A percentile compares a stretch with the other conserved stretches of the same genome.
These are phyloP conservation scores for Euphorbia peplus DNA, from an alignment of 345 rosid species.

Conservation along the genomic window DNA sequence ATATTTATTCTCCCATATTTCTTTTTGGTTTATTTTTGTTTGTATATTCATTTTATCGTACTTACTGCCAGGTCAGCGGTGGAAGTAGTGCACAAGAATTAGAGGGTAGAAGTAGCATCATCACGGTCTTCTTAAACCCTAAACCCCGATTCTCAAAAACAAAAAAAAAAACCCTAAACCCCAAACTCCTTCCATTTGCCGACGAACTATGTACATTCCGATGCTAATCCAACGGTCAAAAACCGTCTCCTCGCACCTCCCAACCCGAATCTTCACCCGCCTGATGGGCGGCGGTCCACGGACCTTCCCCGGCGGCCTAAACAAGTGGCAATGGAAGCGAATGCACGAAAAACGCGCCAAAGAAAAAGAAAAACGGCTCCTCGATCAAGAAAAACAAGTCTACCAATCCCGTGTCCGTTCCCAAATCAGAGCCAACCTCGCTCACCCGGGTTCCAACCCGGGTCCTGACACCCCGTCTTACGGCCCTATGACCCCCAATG, in stretches of 20 bases:
- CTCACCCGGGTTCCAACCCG: conserved; percentile 20
- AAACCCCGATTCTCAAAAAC: background rate
- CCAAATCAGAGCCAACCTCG: conserved; percentile 55
- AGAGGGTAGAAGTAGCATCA: no score
- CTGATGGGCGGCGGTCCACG: conserved; percentile 96
- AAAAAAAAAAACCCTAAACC: no score
- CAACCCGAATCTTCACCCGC: conserved; percentile 39
- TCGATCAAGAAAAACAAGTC: conserved; percentile 88
- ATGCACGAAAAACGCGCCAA: conserved; percentile 88
- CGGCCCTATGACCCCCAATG: conserved; percentile 54
- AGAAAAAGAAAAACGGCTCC: conserved; percentile 83
- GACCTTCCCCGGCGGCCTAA: conserved; percentile 86
- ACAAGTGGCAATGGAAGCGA: conserved; percentile 99
- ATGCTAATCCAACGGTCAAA: conserved; percentile 21
- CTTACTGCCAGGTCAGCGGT: no score
- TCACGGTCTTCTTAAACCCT: conserved; percentile 1
- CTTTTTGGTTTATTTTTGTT: no score
- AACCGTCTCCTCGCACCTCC: conserved; percentile 22
- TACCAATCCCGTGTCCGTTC: conserved; percentile 77
- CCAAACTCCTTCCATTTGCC: background rate
- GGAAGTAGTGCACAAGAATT: no score
- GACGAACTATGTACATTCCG: conserved; percentile 12
- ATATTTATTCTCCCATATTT: no score
- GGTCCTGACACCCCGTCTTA: conserved; percentile 18
- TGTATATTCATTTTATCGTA: no score